Percentiles rank a stretch among this genome's conserved stretches.
Evolutionary conservation across 257 asterid genomes (phyloP).

Genomic region (Scutellaria baicalensis): DNA sequence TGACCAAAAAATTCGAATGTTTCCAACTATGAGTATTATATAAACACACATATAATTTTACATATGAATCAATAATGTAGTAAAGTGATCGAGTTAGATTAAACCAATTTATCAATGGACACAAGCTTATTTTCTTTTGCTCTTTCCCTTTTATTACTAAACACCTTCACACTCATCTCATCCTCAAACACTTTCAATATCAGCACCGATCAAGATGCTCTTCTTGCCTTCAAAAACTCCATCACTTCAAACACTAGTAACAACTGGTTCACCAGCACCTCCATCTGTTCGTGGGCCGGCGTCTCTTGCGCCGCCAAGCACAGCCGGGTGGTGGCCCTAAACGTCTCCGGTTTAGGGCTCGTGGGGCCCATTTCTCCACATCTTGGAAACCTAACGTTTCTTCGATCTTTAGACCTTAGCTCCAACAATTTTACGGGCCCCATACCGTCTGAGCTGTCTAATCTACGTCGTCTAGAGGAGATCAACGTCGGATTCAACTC

Average conservation of each 20-base stretch:
- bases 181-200: too few relatives aligned
- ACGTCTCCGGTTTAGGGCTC: slow-evolving; percentile 14
- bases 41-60: too few relatives aligned
- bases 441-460: not conserved
- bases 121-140: too few relatives aligned
- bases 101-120: too few relatives aligned
- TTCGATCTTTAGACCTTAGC: slow-evolving; percentile 7
- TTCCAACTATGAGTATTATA: too few relatives aligned
- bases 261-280: slow-evolving; percentile 4
- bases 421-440: slow-evolving; percentile 7
- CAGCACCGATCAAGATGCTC: slow-evolving; percentile 13
- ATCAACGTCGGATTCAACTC: not conserved
- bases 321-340: slow-evolving; percentile 21
- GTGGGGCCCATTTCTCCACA: slow-evolving; percentile 10
- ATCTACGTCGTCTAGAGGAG: not conserved
- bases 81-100: too few relatives aligned
- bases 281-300: slow-evolving; percentile 10
- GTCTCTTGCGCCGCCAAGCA: slow-evolving; percentile 18
- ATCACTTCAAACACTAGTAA: slow-evolving; percentile 19
- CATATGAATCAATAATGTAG: too few relatives aligned
- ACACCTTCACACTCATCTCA: too few relatives aligned
- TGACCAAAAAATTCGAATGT: too few relatives aligned
- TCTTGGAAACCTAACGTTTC: slow-evolving; percentile 15
- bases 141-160: too few relatives aligned
- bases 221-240: slow-evolving; percentile 24